phyloP scores from a whole-genome alignment of 2,329 filamentous ascomycete species.

The Sporothrix dimorphospora region DNA sequence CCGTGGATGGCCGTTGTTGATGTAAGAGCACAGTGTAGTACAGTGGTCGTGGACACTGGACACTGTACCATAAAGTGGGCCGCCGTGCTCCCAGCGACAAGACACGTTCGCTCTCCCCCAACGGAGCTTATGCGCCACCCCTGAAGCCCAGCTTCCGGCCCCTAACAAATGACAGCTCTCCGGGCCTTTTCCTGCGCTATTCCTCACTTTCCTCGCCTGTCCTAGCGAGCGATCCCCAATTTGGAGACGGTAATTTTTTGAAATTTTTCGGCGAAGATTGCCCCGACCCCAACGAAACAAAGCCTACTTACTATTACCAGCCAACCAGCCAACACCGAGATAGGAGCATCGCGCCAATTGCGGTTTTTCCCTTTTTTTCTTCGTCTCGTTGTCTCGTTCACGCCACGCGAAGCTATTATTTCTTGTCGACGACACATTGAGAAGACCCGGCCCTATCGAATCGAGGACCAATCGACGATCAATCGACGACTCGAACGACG shows the following conservation, averaged over 20 bases:
- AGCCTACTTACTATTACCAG: not conserved
- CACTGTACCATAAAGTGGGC: slow-evolving; percentile 6
- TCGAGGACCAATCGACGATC: not conserved
- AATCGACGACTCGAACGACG: too few species aligned
- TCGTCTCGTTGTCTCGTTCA: too few species aligned
- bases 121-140: slow-evolving; percentile 26
- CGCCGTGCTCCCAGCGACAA: not conserved
- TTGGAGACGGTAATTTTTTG: slow-evolving; percentile 6
- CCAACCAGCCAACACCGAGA: slow-evolving; percentile 22
- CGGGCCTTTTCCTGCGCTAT: too few species aligned
- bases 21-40: slow-evolving; percentile 1
- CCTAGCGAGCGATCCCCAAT: slow-evolving; percentile 1
- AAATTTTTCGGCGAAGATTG: slow-evolving; percentile 32
- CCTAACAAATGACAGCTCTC: slow-evolving; percentile 10
- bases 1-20: not conserved
- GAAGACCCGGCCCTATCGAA: not conserved
- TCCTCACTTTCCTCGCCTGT: too few species aligned
- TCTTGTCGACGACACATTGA: not conserved
- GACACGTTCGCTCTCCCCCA: slow-evolving; percentile 25
- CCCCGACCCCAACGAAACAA: slow-evolving; percentile 28
- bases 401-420: not conserved
- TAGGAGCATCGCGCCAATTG: slow-evolving; percentile 26
- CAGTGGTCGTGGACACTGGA: not conserved
- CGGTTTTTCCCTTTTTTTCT: slow-evolving; percentile 25
- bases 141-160: slow-evolving; percentile 13